Base-by-base conservation (phyloP, 768 basidiomycete species). In the Gymnopilus dilepis region DNA sequence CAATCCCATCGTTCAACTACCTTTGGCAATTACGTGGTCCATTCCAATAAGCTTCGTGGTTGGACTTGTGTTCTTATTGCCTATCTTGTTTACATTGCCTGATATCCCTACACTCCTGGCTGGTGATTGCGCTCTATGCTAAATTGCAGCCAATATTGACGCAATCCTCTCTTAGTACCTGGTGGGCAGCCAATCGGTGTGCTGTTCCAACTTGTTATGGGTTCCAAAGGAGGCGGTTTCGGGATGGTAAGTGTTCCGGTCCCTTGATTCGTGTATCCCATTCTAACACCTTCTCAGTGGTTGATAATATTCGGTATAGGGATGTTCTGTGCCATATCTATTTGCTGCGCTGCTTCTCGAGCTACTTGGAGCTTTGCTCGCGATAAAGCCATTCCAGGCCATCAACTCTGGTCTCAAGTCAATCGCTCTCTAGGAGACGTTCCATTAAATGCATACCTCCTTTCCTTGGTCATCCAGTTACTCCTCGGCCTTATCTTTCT, bases 341-440 rank as follows among this genome's bases (percentile, higher is more conserved):
- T 86, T 62, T 83, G 83, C 40, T 87, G 85, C 55, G 87, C 87
- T 8, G 85, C 88, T 37, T 89, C 87, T 12, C 84, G 88, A 17
- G 84, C 85, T 30, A 89, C 88, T 2, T 90, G 88, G 89, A 85
- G 85, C 47, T 90, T 90, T 70, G 84, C 87, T 0, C 80, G 89
- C 2, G 89, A 90, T 73, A 80, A 80, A 61, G 89, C 85, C 1
- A 84, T 90, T 41, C 89, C 87, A 1, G 80, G 83, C 43, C 79
- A 83, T 34, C 51, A 60, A 11, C 67, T 76, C 59, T 88, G 88
- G 75, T 73, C 81, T 6, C 74, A 73, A 51, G 77, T 89, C 67
- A 76, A 77, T 41, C 70, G 73, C 7, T 60, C 75, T 41, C 70
- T 75, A 31, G 67, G 66, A 34, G 83, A 82, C 64, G 80, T 88